Percentiles rank a stretch among this genome's conserved stretches.
These are phyloP conservation scores for Suhomyces ambrosiae DNA, from an alignment of 1,139 yeast species.

Conservation along the genomic window DNA sequence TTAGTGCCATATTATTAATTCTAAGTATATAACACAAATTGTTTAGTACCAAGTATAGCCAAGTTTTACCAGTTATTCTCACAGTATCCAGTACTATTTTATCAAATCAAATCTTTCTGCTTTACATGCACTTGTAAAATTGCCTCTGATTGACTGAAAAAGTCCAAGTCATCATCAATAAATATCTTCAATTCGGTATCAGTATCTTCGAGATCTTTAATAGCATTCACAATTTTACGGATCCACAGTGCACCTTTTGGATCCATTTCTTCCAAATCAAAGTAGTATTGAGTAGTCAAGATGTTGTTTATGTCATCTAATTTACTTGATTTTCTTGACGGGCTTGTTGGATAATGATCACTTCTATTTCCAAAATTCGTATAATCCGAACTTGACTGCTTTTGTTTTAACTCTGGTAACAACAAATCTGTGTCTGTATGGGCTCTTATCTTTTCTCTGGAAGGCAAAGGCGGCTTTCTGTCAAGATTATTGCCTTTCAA, in stretches of 20 bases:
- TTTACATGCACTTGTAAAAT: slow-evolving; percentile 1
- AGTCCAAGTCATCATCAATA: slow-evolving; percentile 39
- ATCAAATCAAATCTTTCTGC: not conserved
- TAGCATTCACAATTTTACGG: slow-evolving; percentile 40
- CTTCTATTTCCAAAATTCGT: too few relatives aligned
- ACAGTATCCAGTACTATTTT: too few relatives aligned
- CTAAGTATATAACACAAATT: too few relatives aligned
- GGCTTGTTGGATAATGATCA: not conserved
- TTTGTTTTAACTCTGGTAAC: not conserved
- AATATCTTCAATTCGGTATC: slow-evolving; percentile 40
- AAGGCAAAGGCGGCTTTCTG: slow-evolving; percentile 28
- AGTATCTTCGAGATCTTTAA: slow-evolving; percentile 41
- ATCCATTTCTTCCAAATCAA: slow-evolving; percentile 46
- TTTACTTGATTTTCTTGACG: not conserved
- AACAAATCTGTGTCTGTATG: slow-evolving; percentile 10
- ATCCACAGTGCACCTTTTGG: slow-evolving; percentile 53
- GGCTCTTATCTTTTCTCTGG: slow-evolving; percentile 10
- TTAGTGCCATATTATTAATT: too few relatives aligned
- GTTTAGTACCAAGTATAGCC: not conserved
- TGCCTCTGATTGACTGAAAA: slow-evolving; percentile 24
- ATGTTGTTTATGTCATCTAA: slow-evolving; percentile 17
- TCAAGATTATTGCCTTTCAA: slow-evolving; percentile 28
- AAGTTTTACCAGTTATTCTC: too few relatives aligned
- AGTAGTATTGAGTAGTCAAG: slow-evolving; percentile 31
- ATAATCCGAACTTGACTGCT: not conserved